Conservation (phyloP, 768 basidiomycete genomes). For the Collybia mongolica region DNA sequence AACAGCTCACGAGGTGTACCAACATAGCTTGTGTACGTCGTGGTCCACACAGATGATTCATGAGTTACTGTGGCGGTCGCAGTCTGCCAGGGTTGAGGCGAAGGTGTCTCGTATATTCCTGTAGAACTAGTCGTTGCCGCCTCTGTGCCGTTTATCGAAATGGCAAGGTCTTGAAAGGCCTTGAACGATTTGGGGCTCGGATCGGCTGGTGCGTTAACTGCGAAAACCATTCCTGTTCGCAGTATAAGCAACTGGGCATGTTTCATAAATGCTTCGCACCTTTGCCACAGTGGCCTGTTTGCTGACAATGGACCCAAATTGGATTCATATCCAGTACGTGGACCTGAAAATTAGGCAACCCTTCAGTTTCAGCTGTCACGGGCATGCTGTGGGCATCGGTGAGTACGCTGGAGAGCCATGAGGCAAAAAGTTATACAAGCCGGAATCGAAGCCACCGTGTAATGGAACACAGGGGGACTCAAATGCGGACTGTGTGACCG, state of each 20-base stretch:
- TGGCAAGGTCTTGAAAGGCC: conserved; percentile 49
- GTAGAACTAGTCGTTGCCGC: conserved; percentile 10
- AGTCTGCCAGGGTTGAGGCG: conserved; percentile 30
- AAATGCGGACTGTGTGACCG: conserved; percentile 47
- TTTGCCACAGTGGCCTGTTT: conserved; percentile 49
- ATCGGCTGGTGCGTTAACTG: conserved; percentile 53
- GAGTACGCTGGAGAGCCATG: not conserved
- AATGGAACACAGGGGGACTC: conserved; percentile 32
- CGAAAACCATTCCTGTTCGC: conserved; percentile 61
- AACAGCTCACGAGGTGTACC: conserved; percentile 29
- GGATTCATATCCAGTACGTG: conserved; percentile 42
- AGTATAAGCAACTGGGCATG: not conserved
- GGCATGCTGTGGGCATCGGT: conserved; percentile 26
- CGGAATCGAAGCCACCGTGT: conserved; percentile 28
- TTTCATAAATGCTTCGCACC: conserved; percentile 14
- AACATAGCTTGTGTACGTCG: conserved; percentile 39
- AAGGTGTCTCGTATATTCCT: conserved; percentile 24
- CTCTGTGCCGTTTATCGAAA: conserved; percentile 30
- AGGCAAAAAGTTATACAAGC: conserved; percentile 30
- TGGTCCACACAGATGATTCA: conserved; percentile 27
- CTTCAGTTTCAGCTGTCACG: conserved; percentile 34
- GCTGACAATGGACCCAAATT: conserved; percentile 59
- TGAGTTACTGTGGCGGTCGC: conserved; percentile 41
- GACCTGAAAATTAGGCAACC: conserved; percentile 37
- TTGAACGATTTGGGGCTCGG: conserved; percentile 38